Evolutionary conservation across 1,284 basidiomycete species (phyloP), one percentile per base, ranked within the genome.

Genomic region (Cerioporus squamosus): DNA sequence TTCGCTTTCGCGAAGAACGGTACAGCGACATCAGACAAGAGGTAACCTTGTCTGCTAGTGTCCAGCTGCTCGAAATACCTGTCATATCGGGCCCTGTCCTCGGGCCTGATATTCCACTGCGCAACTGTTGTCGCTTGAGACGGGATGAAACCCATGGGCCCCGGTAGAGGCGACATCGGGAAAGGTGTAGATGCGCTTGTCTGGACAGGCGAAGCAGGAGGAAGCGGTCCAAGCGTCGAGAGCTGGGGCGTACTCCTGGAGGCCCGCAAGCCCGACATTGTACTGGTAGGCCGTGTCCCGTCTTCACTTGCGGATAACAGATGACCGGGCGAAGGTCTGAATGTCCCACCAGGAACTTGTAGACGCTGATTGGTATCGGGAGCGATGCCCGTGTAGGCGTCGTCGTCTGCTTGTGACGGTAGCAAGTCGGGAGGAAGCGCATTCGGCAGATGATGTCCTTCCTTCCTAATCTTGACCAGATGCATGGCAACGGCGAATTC

Each of bases 1-100:
- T 94, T 91, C 52, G 95, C 97, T 72, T 95, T 90, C 61, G 95
- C 78, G 87, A 99, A 93, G 75, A 99, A 99, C 2, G 94, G 93
- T 0, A 98, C 97, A 2, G 95, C 97, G 24, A 92, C 86, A 61
- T 97, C 93, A 12, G 95, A 96, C 69, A 96, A 93, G 36, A 99
- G 90, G 66, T 83, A 91, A 1, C 95, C 96, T 59, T 80, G 83
- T 59, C 84, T 86, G 62, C 83, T 80, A 9, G 83, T 75, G 73
- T 99, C 97, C 31, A 99, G 82, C 33, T 82, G 82, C 56, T 93
- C 88, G 70, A 98, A 99, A 77, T 90, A 92, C 17, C 78, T 78
- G 72, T 99, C 96, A 3, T 91, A 82, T 31, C 80, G 83, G 0
- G 86, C 81, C 72, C 97, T 97, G 66, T 96, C 95, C 2, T 82